Base-by-base conservation (phyloP, 2,329 filamentous ascomycete species). In the Colletotrichum tropicale region DNA sequence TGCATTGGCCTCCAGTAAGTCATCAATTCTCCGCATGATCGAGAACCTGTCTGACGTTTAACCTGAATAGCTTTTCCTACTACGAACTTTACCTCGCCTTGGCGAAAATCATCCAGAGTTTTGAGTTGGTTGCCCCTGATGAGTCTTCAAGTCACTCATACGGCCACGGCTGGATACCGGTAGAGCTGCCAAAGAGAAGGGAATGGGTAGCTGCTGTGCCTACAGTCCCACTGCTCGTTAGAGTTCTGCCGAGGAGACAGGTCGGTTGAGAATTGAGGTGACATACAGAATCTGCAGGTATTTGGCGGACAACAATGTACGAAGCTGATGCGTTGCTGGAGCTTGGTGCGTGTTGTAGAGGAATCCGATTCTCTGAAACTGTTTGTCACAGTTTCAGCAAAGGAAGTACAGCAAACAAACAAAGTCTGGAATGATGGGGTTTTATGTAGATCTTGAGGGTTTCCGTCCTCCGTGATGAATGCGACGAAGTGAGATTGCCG, bases 1-100 rank as follows among this genome's bases (percentile, higher is more conserved):
- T 82, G 81, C 36, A 80, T 82, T 21, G 80, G 80, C 12, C 68
- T 76, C 3, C 81, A 82, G 80, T 82, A 71, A 78, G 81, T 71
- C 8, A 10, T 34, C 38, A 24, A 18, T 2, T 28, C n/a, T 21
- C 30, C 6, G 13, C 8, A 2, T 34, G n/a, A 6, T 8, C 1
- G 4, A 9, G 4, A 15, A 30, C 3, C 6, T 12, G 5, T 48
- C 7, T 16, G 24, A 48, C 8, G 4, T 16, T 3, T n/a, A 3
- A 6, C 6, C 15, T 21, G 21, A 26, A 38, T 5, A 70, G 66
- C 58, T 74, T 74, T 12, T 74, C 66, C 16, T 70, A 70, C 32
- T 70, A 70, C 1, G 58, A 74, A 32, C 12, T 58, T 5, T 65
- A 61, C 8, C 12, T 72, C 1, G 34, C 32, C 26, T 12, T 74